These are phyloP conservation scores for Epichloe scottii DNA, from an alignment of 2,329 filamentous ascomycete species.

Conservation along the genomic window DNA sequence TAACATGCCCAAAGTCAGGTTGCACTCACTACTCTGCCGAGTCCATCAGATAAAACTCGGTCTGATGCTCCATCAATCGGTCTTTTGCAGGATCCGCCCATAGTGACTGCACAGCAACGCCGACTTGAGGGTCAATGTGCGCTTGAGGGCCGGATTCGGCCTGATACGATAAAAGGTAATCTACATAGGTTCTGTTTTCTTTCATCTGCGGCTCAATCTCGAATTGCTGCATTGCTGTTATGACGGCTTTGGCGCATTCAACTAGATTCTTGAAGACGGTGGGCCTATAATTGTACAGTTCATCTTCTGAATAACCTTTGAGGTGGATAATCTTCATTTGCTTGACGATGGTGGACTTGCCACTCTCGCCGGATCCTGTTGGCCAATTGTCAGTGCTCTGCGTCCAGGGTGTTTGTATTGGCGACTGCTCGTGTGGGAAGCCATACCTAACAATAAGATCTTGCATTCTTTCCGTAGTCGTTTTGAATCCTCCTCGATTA, in stretches of 20 bases:
- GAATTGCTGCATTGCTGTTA: slow-evolving; percentile 85
- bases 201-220: slow-evolving; percentile 65
- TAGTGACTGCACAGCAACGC: slow-evolving; percentile 69
- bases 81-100: slow-evolving; percentile 84
- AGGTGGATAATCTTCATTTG: slow-evolving; percentile 99
- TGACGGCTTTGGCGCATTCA: slow-evolving; percentile 89
- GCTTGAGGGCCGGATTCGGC: slow-evolving; percentile 85
- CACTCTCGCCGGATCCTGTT: slow-evolving; percentile 90
- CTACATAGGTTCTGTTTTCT: slow-evolving; percentile 59
- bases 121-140: slow-evolving; percentile 68
- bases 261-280: slow-evolving; percentile 98
- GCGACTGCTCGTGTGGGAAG: not conserved
- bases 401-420: not conserved
- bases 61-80: slow-evolving; percentile 80
- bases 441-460: slow-evolving; percentile 78
- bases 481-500: slow-evolving; percentile 87
- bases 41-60: slow-evolving; percentile 98
- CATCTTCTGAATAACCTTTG: slow-evolving; percentile 90
- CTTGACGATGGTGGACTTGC: slow-evolving; percentile 98
- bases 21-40: slow-evolving; percentile 84
- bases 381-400: slow-evolving; percentile 9
- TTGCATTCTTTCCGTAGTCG: slow-evolving; percentile 96
- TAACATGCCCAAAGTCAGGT: not conserved
- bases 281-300: slow-evolving; percentile 84
- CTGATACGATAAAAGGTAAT: slow-evolving; percentile 76